phyloP scores from a whole-genome alignment of 495 filamentous ascomycete genomes.

The Ramalina peruviana region DNA sequence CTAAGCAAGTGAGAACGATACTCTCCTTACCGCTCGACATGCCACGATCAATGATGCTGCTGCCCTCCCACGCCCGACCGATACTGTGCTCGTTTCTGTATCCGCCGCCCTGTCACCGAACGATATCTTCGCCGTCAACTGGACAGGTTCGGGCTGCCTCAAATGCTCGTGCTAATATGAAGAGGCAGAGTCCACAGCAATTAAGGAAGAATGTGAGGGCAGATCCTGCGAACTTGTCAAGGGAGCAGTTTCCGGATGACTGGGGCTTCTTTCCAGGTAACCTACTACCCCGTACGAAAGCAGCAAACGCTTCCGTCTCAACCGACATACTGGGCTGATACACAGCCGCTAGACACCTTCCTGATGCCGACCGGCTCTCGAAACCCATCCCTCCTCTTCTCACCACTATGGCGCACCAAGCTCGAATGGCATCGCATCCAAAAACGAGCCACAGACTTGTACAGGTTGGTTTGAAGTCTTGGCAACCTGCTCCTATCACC shows the following conservation, averaged over 20 bases:
- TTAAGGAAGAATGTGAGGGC: conserved; percentile 31
- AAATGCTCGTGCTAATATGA: too few relatives aligned
- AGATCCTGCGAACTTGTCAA: conserved; percentile 16
- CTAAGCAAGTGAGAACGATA: too few relatives aligned
- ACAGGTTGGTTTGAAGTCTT: conserved; percentile 23
- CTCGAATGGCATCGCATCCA: conserved; percentile 37
- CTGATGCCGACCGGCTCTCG: conserved; percentile 43
- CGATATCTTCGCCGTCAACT: not conserved
- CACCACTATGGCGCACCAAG: conserved; percentile 27
- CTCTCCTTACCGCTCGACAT: too few relatives aligned
- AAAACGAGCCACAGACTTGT: conserved; percentile 23
- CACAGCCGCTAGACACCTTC: conserved; percentile 34
- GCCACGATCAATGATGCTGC: too few relatives aligned
- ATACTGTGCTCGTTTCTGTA: conserved; percentile 4
- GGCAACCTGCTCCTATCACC: not conserved
- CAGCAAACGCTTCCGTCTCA: not conserved
- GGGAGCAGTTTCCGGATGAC: conserved; percentile 30
- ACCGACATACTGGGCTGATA: too few relatives aligned
- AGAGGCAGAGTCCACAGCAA: conserved; percentile 2
- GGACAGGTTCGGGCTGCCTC: not conserved
- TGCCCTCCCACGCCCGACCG: not conserved
- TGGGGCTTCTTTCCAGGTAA: conserved; percentile 38
- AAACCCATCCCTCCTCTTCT: conserved; percentile 38
- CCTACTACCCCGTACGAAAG: not conserved
- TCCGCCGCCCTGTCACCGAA: not conserved